phyloP scores from a whole-genome alignment of 1,139 yeast genomes.

The Hemisphaericaspora xylanilytica region DNA sequence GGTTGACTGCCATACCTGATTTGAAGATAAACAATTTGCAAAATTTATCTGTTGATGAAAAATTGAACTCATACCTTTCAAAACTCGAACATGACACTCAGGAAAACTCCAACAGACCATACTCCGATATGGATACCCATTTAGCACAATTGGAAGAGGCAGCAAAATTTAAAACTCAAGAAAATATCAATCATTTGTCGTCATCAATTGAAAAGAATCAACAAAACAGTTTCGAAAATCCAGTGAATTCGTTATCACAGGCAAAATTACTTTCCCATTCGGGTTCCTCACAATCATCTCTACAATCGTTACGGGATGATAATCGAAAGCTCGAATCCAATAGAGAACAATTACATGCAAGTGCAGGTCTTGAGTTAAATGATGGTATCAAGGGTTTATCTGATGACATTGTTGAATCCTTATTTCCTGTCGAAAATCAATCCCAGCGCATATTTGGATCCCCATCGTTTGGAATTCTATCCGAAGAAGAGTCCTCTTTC shows the following conservation, averaged over 20 bases:
- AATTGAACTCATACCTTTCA: slow-evolving; percentile 33
- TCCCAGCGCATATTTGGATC: slow-evolving; percentile 2
- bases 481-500: slow-evolving; percentile 24
- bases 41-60: slow-evolving; percentile 38
- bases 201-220: slow-evolving; percentile 29
- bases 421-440: slow-evolving; percentile 24
- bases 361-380: slow-evolving; percentile 36
- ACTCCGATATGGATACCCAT: slow-evolving; percentile 36
- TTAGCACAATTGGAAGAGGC: slow-evolving; percentile 32
- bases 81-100: background rate
- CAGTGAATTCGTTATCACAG: slow-evolving; percentile 32
- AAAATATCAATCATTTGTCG: slow-evolving; percentile 39
- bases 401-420: slow-evolving; percentile 36
- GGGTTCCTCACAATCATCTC: slow-evolving; percentile 46
- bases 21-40: slow-evolving; percentile 24
- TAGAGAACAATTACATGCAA: slow-evolving; percentile 19
- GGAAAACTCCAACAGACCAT: slow-evolving; percentile 10
- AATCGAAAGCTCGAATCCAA: slow-evolving; percentile 35
- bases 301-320: slow-evolving; percentile 39
- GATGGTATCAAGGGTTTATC: slow-evolving; percentile 49
- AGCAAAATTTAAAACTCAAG: slow-evolving; percentile 25
- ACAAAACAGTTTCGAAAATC: slow-evolving; percentile 27
- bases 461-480: slow-evolving; percentile 9
- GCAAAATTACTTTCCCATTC: slow-evolving; percentile 36
- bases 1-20: slow-evolving; percentile 21